Percentiles rank a stretch among this genome's conserved stretches.
Conservation (phyloP, 306 rosid species). For the Medicago lupulina region DNA sequence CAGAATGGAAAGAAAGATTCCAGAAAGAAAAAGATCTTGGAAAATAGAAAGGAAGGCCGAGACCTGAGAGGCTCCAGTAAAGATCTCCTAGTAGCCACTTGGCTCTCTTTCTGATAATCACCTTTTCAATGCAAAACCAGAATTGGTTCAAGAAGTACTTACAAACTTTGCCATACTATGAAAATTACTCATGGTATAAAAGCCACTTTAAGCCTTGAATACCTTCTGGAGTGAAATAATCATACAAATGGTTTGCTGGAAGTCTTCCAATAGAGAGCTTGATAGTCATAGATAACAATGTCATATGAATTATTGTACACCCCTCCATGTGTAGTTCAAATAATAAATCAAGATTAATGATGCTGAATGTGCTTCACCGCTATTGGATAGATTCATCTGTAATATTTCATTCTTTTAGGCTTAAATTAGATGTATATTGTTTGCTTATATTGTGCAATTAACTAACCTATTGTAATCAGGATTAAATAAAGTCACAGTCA, state of each 20-base stretch:
- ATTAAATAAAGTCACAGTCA: not conserved
- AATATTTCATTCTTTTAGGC: conserved; percentile 8
- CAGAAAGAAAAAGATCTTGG: too few species aligned
- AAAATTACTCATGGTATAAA: conserved; percentile 13
- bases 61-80: too few species aligned
- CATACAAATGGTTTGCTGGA: conserved; percentile 17
- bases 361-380: conserved; percentile 29
- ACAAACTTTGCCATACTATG: not conserved
- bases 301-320: conserved; percentile 27
- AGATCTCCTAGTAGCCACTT: too few species aligned
- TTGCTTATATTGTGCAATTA: conserved; percentile 28
- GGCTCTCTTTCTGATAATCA: not conserved
- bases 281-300: conserved; percentile 24
- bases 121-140: conserved; percentile 15
- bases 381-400: conserved; percentile 12
- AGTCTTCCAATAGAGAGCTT: conserved; percentile 20
- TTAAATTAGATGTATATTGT: conserved; percentile 21
- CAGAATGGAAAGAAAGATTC: too few species aligned
- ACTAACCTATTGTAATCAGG: conserved; percentile 1
- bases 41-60: too few species aligned
- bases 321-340: conserved; percentile 11
- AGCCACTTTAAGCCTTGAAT: conserved; percentile 15
- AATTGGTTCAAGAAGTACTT: not conserved
- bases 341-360: conserved; percentile 31
- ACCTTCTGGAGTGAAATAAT: conserved; percentile 23